phyloP scores from a whole-genome alignment of 2,329 filamentous ascomycete genomes.

The Dichotomopilus funicola region DNA sequence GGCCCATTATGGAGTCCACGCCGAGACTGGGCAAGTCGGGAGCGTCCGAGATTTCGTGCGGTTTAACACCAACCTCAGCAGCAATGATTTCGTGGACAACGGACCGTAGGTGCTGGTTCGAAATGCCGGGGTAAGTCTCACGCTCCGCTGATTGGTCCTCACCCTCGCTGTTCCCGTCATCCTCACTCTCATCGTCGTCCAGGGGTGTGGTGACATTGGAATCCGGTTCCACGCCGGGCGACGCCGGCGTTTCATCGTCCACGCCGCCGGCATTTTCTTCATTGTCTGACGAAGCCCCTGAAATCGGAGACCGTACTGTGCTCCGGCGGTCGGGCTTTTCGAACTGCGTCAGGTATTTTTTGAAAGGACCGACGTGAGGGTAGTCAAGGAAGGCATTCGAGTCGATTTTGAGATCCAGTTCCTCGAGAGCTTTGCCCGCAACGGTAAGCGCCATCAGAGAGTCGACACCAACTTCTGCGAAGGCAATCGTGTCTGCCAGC shows the following conservation, averaged over 20 bases:
- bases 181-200: slow-evolving; percentile 42
- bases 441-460: slow-evolving; percentile 57
- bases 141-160: no score
- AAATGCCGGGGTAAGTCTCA: no score
- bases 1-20: slow-evolving; percentile 53
- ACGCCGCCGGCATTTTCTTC: slow-evolving; percentile 20
- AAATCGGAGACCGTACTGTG: slow-evolving; percentile 27
- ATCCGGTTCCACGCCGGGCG: slow-evolving; percentile 40
- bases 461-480: slow-evolving; percentile 53
- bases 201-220: slow-evolving; percentile 48
- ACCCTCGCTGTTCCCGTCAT: no score
- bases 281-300: slow-evolving; percentile 35
- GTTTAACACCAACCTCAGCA: slow-evolving; percentile 65
- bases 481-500: slow-evolving; percentile 49
- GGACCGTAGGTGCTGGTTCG: slow-evolving; percentile 39
- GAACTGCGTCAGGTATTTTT: slow-evolving; percentile 36
- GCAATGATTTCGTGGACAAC: slow-evolving; percentile 60
- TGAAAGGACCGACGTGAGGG: slow-evolving; percentile 48
- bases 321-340: slow-evolving; percentile 28
- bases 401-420: slow-evolving; percentile 49
- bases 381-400: slow-evolving; percentile 49
- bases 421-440: slow-evolving; percentile 49
- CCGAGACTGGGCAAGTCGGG: slow-evolving; percentile 50
- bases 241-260: slow-evolving; percentile 10
- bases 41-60: slow-evolving; percentile 53